These are phyloP conservation scores for Betula pendula DNA, from an alignment of 306 rosid genomes.

Conservation along the genomic window DNA sequence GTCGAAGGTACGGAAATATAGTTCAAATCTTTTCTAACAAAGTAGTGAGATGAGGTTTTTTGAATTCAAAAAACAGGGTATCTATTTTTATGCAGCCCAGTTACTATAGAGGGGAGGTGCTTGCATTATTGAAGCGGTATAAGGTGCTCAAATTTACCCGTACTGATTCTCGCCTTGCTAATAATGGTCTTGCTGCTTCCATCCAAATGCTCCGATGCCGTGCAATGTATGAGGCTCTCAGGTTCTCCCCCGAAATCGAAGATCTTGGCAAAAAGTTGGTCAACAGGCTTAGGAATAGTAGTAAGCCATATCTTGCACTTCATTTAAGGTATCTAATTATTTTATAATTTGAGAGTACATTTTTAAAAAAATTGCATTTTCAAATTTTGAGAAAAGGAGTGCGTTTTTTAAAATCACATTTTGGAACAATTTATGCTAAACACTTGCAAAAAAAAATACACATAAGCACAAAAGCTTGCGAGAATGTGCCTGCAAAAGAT, in stretches of 20 bases:
- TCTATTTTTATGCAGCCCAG: constrained; percentile 33
- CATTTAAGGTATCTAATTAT: constrained; percentile 86
- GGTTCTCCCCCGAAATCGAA: constrained; percentile 48
- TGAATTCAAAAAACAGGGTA: constrained; percentile 9
- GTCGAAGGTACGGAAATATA: constrained; percentile 53
- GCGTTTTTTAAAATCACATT: too few species aligned
- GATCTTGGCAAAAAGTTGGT: constrained; percentile 54
- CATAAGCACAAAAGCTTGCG: too few species aligned
- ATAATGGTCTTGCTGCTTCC: constrained; percentile 47
- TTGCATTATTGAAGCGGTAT: constrained; percentile 36
- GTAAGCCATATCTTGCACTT: constrained; percentile 50
- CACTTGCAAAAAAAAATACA: too few species aligned
- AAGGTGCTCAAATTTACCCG: constrained; percentile 59
- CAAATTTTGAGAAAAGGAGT: too few species aligned
- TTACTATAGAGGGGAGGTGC: constrained; percentile 50
- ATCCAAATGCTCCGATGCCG: constrained; percentile 59
- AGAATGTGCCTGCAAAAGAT: too few species aligned
- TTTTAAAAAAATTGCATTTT: too few species aligned
- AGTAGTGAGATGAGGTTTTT: background rate
- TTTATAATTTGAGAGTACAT: too few species aligned
- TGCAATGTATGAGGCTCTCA: constrained; percentile 60
- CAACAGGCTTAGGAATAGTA: constrained; percentile 44
- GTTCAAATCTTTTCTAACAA: background rate
- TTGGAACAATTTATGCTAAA: too few species aligned
- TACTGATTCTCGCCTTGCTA: constrained; percentile 57